A percentile compares a stretch with the other conserved stretches of the same genome.
These are phyloP conservation scores for Halophytophthora batemanensis DNA, from an alignment of 352 stramenopile genomes.

Conservation along the genomic window DNA sequence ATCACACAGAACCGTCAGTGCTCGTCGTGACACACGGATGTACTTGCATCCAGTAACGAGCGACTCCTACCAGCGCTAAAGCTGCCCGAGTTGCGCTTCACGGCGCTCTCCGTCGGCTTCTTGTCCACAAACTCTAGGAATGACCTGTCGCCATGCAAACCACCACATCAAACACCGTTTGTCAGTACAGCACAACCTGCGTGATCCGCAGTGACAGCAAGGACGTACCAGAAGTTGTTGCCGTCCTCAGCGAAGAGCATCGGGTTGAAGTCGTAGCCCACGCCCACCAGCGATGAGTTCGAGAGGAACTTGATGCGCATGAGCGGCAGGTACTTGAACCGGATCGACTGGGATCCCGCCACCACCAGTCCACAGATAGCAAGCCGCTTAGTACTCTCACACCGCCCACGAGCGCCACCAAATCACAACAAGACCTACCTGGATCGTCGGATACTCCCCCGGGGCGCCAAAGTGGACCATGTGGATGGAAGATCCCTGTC, in stretches of 20 bases:
- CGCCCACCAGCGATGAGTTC: constrained; percentile 85
- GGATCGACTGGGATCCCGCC: constrained; percentile 62
- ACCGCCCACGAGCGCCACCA: neutral
- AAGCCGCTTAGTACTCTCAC: neutral
- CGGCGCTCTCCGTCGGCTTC: constrained; percentile 52
- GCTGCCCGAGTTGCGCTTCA: constrained; percentile 55
- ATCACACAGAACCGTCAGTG: neutral
- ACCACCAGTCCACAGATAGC: neutral
- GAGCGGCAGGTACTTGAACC: constrained; percentile 84
- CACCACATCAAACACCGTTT: constrained; percentile 2
- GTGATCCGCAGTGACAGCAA: neutral
- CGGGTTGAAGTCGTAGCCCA: constrained; percentile 92
- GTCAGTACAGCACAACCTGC: neutral
- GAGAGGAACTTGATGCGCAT: constrained; percentile 86
- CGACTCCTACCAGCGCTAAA: constrained; percentile 56
- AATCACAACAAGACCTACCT: constrained; percentile 28
- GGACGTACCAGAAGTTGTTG: constrained; percentile 69
- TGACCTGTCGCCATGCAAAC: constrained; percentile 33
- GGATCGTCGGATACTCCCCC: constrained; percentile 69
- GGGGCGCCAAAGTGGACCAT: constrained; percentile 83
- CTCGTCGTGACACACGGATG: neutral
- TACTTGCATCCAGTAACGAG: neutral
- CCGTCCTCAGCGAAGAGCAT: constrained; percentile 81
- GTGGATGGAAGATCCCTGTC: constrained; percentile 90
- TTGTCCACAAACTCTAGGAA: constrained; percentile 79